A percentile compares a stretch with the other conserved stretches of the same genome.
These are phyloP conservation scores for Parietaria judaica DNA, from an alignment of 306 rosid genomes.

Conservation along the genomic window DNA sequence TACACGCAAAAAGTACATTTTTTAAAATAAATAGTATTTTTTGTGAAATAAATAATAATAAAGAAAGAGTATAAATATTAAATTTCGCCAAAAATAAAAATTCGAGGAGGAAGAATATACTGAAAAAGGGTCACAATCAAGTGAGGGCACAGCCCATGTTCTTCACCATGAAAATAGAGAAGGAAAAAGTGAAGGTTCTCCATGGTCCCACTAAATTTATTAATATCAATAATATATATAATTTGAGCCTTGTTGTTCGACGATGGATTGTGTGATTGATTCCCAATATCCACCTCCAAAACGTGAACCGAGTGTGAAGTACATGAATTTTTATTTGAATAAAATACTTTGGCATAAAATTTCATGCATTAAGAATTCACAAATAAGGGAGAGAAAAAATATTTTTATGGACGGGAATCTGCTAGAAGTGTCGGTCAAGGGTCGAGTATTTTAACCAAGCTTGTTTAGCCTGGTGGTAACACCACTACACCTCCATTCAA, in stretches of 20 bases:
- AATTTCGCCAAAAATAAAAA: too few species aligned
- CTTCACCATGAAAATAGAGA: constrained; percentile 14
- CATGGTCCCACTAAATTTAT: constrained; percentile 23
- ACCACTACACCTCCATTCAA: too few species aligned
- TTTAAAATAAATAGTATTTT: too few species aligned
- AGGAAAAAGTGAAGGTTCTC: constrained; percentile 15
- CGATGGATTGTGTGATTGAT: not conserved
- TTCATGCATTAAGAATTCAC: not conserved
- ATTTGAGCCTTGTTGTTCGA: not conserved
- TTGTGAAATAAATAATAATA: constrained; percentile 4
- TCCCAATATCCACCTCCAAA: not conserved
- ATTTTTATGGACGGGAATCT: not conserved
- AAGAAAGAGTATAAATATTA: not conserved
- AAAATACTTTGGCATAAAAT: not conserved
- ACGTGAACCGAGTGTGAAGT: not conserved
- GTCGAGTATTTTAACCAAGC: not conserved
- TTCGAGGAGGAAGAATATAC: not conserved
- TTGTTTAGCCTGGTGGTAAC: too few species aligned
- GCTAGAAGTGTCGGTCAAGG: not conserved
- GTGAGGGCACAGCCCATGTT: constrained; percentile 33
- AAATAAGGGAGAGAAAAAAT: not conserved
- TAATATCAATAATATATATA: not conserved
- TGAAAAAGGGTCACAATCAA: constrained; percentile 18
- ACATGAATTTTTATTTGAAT: not conserved
- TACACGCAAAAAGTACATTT: too few species aligned